These are phyloP conservation scores for Cudoniella acicularis DNA, from an alignment of 495 filamentous ascomycete genomes.

Conservation along the genomic window DNA sequence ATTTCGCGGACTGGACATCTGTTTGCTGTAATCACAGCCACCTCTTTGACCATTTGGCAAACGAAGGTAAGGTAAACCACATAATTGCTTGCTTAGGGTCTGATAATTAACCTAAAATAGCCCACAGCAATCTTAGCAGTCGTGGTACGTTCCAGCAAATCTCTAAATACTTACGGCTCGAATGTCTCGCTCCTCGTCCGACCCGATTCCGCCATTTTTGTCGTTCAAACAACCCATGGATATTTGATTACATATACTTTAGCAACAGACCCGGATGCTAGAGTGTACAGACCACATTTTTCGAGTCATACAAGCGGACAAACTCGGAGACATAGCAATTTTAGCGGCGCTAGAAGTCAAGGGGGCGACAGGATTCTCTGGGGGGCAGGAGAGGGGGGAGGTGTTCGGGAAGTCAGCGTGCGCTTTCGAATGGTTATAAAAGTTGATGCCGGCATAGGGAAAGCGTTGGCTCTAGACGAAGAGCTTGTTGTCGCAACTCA, in stretches of 20 bases:
- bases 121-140: slow-evolving; percentile 85
- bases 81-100: slow-evolving; percentile 20
- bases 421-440: slow-evolving; percentile 97
- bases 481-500: slow-evolving; percentile 91
- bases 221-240: slow-evolving; percentile 83
- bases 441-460: slow-evolving; percentile 90
- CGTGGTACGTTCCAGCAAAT: slow-evolving; percentile 73
- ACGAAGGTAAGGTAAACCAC: slow-evolving; percentile 64
- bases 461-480: slow-evolving; percentile 84
- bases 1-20: slow-evolving; percentile 79
- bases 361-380: slow-evolving; percentile 51
- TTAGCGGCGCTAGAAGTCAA: slow-evolving; percentile 54
- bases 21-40: slow-evolving; percentile 83
- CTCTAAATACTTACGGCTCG: slow-evolving; percentile 76
- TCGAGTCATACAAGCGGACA: slow-evolving; percentile 62
- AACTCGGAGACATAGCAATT: slow-evolving; percentile 66
- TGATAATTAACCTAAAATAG: slow-evolving; percentile 40
- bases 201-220: slow-evolving; percentile 86
- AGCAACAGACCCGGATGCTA: slow-evolving; percentile 73
- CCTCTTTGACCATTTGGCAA: slow-evolving; percentile 89
- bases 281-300: slow-evolving; percentile 81
- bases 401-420: slow-evolving; percentile 80
- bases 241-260: slow-evolving; percentile 94
- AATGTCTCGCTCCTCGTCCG: slow-evolving; percentile 82
- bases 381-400: slow-evolving; percentile 70